Evolutionary conservation across 2,329 filamentous ascomycete species (phyloP), one percentile per base, ranked within the genome.

Genomic region (Mycosphaerella sp.): DNA sequence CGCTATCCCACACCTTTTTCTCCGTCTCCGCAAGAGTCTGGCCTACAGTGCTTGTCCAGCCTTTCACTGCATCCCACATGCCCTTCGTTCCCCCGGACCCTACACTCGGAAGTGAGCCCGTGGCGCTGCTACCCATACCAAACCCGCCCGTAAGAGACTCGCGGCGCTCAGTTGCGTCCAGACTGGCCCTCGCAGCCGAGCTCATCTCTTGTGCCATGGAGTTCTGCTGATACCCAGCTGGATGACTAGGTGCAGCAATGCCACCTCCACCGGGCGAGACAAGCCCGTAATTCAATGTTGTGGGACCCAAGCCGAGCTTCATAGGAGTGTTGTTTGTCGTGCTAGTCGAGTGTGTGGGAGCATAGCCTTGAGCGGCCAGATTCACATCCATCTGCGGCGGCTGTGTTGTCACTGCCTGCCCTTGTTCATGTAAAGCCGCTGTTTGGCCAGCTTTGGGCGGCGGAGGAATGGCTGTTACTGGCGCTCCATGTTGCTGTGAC

Each of bases 201-300:
- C 56, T 69, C 66, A 73, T 57, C 41, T 75, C 74, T 32, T 68
- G 66, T 14, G 73, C 73, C 48, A 73, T 68, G 59, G 70, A 65
- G 54, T 76, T 73, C 58, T 79, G 76, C 51, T 71, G 64, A 62
- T 79, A 79, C 10, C 75, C 74, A 0, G 75, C 72, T 21, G 76
- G 76, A 57, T 76, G 73, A 38, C 58, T 57, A 61, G 59, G 55
- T 67, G 63, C 58, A 57, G 57, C 40, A 26, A 57, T 53, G 23
- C 59, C 58, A 32, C 56, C 68, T 63, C 54, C 61, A n/a, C 44
- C 34, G 21, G 48, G 41, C 1, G 58, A 45, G 4, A 64, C 69
- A 3, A 68, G 67, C 1, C 71, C 72, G 14, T 72, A 60, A 43
- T 72, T 67, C 40, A 75, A 56, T 3, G 67, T 72, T 29, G 71